Evolutionary conservation across 1,284 basidiomycete species (phyloP).

Genomic region (Puccinia hordei): DNA sequence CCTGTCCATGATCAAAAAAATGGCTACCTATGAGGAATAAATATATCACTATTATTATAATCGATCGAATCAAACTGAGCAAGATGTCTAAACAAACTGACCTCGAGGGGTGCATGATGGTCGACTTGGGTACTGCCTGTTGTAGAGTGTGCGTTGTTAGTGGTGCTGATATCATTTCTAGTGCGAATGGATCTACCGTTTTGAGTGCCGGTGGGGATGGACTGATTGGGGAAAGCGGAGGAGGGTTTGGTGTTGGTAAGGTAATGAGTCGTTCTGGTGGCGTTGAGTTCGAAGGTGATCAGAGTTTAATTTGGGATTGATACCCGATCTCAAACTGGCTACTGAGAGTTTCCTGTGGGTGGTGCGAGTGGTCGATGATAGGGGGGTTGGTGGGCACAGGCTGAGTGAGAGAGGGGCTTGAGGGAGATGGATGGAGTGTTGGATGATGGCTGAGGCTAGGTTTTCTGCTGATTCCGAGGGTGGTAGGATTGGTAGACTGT

Average conservation of each 20-base stretch:
- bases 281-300: neutral
- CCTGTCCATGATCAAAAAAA: constrained; percentile 51
- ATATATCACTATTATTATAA: neutral
- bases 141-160: constrained; percentile 13
- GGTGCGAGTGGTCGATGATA: too few relatives aligned
- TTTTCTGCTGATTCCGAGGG: too few relatives aligned
- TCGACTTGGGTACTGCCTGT: constrained; percentile 14
- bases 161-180: constrained; percentile 35
- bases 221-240: constrained; percentile 24
- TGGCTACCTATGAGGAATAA: constrained; percentile 40
- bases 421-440: too few relatives aligned
- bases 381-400: too few relatives aligned
- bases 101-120: constrained; percentile 43
- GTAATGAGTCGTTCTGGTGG: neutral
- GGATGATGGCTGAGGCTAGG: constrained; percentile 30
- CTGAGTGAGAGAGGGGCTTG: too few relatives aligned
- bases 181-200: constrained; percentile 29
- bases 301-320: neutral
- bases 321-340: constrained; percentile 20
- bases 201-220: constrained; percentile 20
- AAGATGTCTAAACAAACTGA: neutral
- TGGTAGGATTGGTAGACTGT: too few relatives aligned
- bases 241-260: too few relatives aligned
- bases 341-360: constrained; percentile 33
- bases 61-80: neutral